Evolutionary conservation across 768 basidiomycete genomes (phyloP).

Genomic region (Leccinum longicurvipes): DNA sequence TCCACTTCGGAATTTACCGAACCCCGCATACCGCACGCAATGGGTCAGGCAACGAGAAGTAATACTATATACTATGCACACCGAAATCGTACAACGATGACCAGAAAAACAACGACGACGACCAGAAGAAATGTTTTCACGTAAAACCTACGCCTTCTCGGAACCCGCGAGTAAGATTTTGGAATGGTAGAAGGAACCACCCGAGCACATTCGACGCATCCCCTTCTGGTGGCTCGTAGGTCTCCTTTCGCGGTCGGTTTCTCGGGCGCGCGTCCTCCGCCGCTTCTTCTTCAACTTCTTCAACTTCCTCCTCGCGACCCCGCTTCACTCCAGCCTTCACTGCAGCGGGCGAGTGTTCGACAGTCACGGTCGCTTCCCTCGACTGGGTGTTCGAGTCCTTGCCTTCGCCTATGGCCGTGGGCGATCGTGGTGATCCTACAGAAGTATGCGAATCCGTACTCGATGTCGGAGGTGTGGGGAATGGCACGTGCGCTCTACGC

Average conservation of each 20-base stretch:
- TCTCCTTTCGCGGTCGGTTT: conserved; percentile 52
- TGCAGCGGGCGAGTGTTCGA: conserved; percentile 17
- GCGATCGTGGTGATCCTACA: conserved; percentile 12
- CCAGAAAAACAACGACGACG: too few relatives aligned
- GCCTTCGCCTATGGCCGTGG: conserved; percentile 4
- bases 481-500: conserved; percentile 7
- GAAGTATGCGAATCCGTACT: conserved; percentile 15
- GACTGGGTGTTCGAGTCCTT: conserved; percentile 27
- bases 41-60: conserved; percentile 10
- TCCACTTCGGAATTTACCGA: conserved; percentile 30
- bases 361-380: conserved; percentile 39
- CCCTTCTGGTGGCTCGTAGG: conserved; percentile 40
- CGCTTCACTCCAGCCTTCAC: conserved; percentile 44
- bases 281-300: conserved; percentile 24
- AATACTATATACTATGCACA: neutral
- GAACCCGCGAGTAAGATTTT: conserved; percentile 65
- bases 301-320: conserved; percentile 43
- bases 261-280: conserved; percentile 41
- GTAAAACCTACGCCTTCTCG: conserved; percentile 49
- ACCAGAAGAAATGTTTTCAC: conserved; percentile 16
- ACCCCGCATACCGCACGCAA: conserved; percentile 19
- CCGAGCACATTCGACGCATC: conserved; percentile 48
- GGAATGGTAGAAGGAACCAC: conserved; percentile 62
- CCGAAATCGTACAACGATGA: conserved; percentile 9
- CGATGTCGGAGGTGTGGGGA: conserved; percentile 19